These are phyloP conservation scores for Pyrrhoderma noxium DNA, from an alignment of 1,284 basidiomycete species.

Conservation along the genomic window DNA sequence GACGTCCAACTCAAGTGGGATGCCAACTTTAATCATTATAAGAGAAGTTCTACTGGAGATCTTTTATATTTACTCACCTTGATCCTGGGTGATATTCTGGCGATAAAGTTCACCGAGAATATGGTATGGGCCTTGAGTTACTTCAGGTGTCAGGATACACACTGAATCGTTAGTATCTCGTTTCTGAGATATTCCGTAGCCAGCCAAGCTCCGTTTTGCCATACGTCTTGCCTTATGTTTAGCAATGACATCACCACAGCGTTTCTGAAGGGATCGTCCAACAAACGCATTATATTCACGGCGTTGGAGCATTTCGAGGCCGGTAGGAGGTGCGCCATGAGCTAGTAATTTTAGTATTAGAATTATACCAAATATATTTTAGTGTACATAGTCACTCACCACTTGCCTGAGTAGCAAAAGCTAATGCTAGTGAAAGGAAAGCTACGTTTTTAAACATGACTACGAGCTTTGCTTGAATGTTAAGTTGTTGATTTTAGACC, in stretches of 20 bases:
- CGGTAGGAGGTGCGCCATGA: constrained; percentile 5
- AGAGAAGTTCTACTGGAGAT: neutral
- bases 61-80: neutral
- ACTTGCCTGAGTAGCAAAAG: neutral
- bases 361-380: neutral
- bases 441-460: neutral
- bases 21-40: neutral
- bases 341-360: neutral
- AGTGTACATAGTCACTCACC: neutral
- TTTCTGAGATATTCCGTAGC: neutral
- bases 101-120: constrained; percentile 10
- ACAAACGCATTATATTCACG: neutral
- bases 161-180: constrained; percentile 3
- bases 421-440: neutral
- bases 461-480: neutral
- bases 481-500: neutral
- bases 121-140: constrained; percentile 16
- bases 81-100: constrained; percentile 11
- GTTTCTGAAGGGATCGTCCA: constrained; percentile 7
- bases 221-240: constrained; percentile 7
- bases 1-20: constrained; percentile 10
- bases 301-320: neutral
- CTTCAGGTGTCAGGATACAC: constrained; percentile 12
- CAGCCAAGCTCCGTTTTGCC: neutral
- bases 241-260: constrained; percentile 1